These are phyloP conservation scores for Leccinellum albellum DNA, from an alignment of 768 basidiomycete genomes.

Conservation along the genomic window DNA sequence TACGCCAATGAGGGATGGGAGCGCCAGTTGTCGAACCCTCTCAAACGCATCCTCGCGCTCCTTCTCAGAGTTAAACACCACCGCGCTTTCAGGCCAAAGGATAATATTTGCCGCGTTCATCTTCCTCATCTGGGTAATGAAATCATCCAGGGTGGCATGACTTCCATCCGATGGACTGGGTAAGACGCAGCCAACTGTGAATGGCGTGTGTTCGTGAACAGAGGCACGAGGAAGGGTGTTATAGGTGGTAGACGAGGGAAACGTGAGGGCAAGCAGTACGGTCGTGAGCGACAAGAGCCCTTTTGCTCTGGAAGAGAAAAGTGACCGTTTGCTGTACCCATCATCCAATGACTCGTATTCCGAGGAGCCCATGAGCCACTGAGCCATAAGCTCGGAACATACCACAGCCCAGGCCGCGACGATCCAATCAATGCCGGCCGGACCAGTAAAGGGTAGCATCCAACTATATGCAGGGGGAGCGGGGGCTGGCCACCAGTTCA, in stretches of 20 bases:
- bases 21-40: constrained; percentile 31
- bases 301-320: constrained; percentile 22
- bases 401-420: constrained; percentile 75
- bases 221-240: constrained; percentile 37
- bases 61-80: constrained; percentile 50
- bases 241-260: constrained; percentile 53
- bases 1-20: constrained; percentile 54
- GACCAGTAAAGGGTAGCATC: constrained; percentile 56
- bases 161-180: constrained; percentile 46
- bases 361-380: constrained; percentile 52
- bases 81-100: constrained; percentile 81
- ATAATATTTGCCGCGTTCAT: constrained; percentile 52
- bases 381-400: constrained; percentile 47
- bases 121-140: constrained; percentile 52
- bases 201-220: constrained; percentile 43
- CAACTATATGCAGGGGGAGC: constrained; percentile 57
- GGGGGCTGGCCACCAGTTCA: constrained; percentile 61
- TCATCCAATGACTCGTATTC: constrained; percentile 17
- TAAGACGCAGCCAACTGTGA: constrained; percentile 65
- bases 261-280: constrained; percentile 42
- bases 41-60: constrained; percentile 51
- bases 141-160: constrained; percentile 53
- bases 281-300: constrained; percentile 36
- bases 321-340: neutral
- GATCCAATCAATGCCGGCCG: constrained; percentile 66